These are phyloP conservation scores for Thelonectria discophora DNA, from an alignment of 2,329 filamentous ascomycete species.

Conservation along the genomic window DNA sequence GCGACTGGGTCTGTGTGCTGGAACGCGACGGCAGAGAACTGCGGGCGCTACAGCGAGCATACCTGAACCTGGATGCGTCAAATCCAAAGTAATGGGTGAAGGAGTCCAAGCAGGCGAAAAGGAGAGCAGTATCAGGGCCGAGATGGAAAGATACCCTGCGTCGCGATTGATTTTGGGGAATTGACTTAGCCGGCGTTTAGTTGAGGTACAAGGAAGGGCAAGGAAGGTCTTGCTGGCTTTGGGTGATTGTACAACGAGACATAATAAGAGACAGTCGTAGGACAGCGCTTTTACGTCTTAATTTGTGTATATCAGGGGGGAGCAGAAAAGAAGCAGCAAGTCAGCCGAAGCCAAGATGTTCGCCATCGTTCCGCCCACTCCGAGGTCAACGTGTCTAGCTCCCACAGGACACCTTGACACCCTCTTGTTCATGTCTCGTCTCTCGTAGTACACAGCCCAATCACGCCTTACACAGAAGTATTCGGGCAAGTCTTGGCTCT, in stretches of 20 bases:
- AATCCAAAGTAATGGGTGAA: constrained; percentile 50
- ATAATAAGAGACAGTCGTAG: too few relatives aligned
- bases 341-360: not conserved
- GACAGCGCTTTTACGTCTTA: not conserved
- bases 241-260: constrained; percentile 4
- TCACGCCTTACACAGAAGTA: not conserved
- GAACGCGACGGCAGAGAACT: constrained; percentile 79
- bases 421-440: not conserved
- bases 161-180: constrained; percentile 44
- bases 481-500: not conserved
- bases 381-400: not conserved
- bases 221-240: constrained; percentile 23
- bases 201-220: constrained; percentile 37
- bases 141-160: constrained; percentile 45
- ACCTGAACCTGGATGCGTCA: constrained; percentile 61
- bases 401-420: not conserved
- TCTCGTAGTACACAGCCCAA: not conserved
- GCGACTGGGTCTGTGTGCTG: constrained; percentile 82
- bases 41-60: constrained; percentile 68
- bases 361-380: too few relatives aligned
- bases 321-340: not conserved
- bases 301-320: constrained; percentile 16
- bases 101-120: constrained; percentile 13
- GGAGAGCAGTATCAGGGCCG: constrained; percentile 27
- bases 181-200: constrained; percentile 49